Evolutionary conservation across 768 basidiomycete genomes (phyloP), one percentile per base, ranked within the genome.

Genomic region (Psilocybe tampanensis): DNA sequence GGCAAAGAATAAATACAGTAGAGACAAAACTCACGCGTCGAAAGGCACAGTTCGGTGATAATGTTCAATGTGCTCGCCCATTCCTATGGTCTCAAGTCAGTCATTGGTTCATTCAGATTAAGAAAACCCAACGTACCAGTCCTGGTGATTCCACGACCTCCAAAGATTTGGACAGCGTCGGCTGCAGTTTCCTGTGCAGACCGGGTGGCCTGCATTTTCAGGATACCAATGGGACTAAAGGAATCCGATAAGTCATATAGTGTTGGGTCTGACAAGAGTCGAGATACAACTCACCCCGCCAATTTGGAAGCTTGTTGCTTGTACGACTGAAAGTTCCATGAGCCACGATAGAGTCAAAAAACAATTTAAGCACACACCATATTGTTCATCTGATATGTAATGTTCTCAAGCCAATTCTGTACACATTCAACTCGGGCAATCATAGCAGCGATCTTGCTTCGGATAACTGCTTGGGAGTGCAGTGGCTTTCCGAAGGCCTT

Each of bases 401-500:
- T 75, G 60, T 84, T 88, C 75, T 95, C 93, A 9, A 94, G 75
- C 91, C 90, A 94, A 44, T 77, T 82, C 69, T 94, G 92, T 5
- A 82, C 80, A 57, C 94, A 93, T 58, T 83, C 81, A 7, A 77
- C 73, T 29, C 80, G 73, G 0, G 79, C 68, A 39, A 82, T 82
- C 94, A 98, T 98, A 8, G 76, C 77, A 8, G 94, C 94, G 45
- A 98, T 76, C 79, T 95, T 96, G 62, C 81, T 82, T 48, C 95
- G 86, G 65, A 98, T 90, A 62, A 97, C 92, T 3, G 95, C 83
- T 70, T 93, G 92, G 2, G 89, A 84, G 61, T 85, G 83, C 41
- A 96, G 78, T 1, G 88, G 90, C 71, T 92, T 94, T 47, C 95
- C 95, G 64, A 97, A 96, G 17, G 91, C 94, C 66, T 90, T 89